phyloP scores from a whole-genome alignment of 345 rosid genomes.

The Hibiscus trionum region DNA sequence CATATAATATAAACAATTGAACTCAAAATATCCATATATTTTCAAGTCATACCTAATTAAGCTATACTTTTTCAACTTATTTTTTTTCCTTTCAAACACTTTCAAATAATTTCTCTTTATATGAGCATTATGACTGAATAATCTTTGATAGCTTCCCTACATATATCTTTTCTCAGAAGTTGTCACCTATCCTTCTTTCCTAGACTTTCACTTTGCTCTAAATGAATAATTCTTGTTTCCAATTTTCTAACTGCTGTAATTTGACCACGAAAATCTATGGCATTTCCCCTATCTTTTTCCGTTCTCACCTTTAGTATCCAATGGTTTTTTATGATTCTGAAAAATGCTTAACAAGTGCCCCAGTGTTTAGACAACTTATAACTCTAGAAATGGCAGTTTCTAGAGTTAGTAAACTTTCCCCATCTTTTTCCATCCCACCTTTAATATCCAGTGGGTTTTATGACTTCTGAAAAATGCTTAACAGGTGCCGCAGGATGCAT shows the following conservation, averaged over 20 bases:
- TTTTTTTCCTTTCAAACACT: neutral
- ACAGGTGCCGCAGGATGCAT: conserved; percentile 88
- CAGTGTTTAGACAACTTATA: conserved; percentile 25
- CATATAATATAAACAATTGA: neutral
- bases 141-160: neutral
- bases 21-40: neutral
- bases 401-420: neutral
- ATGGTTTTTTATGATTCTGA: neutral
- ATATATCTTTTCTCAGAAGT: neutral
- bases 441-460: neutral
- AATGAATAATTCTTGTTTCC: neutral
- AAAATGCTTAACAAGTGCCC: conserved; percentile 53
- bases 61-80: neutral
- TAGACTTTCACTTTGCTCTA: neutral
- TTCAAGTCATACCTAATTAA: neutral
- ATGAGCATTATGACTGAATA: neutral
- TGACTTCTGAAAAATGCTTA: conserved; percentile 16
- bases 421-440: neutral
- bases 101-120: neutral
- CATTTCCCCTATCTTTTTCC: neutral
- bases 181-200: neutral
- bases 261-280: neutral
- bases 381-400: neutral
- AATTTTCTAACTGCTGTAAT: neutral
- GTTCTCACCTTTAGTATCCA: neutral